A percentile compares a stretch with the other conserved stretches of the same genome.
Evolutionary conservation across 257 asterid species (phyloP).

Genomic region (Nicotiana undulata): DNA sequence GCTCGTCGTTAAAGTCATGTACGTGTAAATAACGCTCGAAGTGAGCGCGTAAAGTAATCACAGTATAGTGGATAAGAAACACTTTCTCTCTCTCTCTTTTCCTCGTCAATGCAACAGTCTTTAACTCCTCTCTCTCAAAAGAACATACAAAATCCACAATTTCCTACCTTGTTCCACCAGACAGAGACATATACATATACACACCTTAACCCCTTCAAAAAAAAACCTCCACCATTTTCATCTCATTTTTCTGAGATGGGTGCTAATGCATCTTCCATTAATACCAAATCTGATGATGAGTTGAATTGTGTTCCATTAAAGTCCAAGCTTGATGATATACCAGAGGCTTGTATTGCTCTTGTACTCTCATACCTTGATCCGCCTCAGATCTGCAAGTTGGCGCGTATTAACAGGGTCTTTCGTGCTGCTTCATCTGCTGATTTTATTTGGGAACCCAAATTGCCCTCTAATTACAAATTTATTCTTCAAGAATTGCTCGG

Average conservation of each 20-base stretch:
- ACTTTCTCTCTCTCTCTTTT: background rate
- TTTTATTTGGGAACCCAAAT: constrained; percentile 66
- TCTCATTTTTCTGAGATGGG: constrained; percentile 36
- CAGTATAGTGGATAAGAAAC: background rate
- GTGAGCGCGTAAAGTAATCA: background rate
- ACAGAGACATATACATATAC: background rate
- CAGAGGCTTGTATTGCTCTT: constrained; percentile 70
- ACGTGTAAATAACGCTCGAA: background rate
- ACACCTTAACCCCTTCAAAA: constrained; percentile 1
- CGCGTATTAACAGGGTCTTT: constrained; percentile 54
- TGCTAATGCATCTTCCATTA: constrained; percentile 40
- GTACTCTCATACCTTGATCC: constrained; percentile 65
- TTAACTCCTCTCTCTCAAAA: background rate
- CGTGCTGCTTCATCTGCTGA: constrained; percentile 79
- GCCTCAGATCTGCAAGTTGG: constrained; percentile 68
- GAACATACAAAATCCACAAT: background rate
- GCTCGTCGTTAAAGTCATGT: background rate
- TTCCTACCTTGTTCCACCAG: background rate
- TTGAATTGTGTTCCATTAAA: constrained; percentile 6
- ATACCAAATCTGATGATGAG: constrained; percentile 12
- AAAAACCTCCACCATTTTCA: background rate
- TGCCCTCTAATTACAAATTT: constrained; percentile 50
- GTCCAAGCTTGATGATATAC: constrained; percentile 63
- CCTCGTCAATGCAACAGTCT: background rate
- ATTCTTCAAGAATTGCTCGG: constrained; percentile 36